Conservation (phyloP, 2,329 filamentous ascomycete genomes). For the Fusarium bulbicola region DNA sequence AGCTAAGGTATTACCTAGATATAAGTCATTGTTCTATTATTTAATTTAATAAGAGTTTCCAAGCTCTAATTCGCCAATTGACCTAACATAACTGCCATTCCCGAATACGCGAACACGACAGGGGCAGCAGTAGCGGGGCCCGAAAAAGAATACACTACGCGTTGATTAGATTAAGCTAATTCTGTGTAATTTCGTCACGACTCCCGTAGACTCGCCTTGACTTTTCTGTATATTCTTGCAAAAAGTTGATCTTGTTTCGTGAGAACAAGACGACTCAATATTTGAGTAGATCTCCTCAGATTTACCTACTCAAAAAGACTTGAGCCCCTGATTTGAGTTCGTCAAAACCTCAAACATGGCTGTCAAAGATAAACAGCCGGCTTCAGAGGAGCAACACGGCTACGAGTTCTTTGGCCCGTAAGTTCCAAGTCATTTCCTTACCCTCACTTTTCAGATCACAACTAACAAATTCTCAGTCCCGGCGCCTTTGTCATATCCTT, state of each 20-base stretch:
- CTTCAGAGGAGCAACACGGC: slow-evolving; percentile 51
- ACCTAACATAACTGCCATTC: not conserved
- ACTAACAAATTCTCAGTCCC: slow-evolving; percentile 59
- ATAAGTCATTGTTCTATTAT: no score
- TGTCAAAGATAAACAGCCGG: slow-evolving; percentile 39
- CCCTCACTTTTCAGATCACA: not conserved
- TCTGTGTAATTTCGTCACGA: slow-evolving; percentile 34
- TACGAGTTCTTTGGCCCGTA: slow-evolving; percentile 65
- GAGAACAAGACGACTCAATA: not conserved
- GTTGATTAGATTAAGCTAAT: slow-evolving; percentile 20
- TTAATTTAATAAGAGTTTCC: no score
- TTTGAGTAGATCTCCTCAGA: not conserved
- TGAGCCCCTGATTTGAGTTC: not conserved
- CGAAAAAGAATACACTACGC: slow-evolving; percentile 21
- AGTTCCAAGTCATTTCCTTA: slow-evolving; percentile 31
- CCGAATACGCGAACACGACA: slow-evolving; percentile 30
- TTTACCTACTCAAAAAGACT: not conserved
- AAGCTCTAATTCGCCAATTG: slow-evolving; percentile 18
- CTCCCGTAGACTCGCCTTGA: not conserved
- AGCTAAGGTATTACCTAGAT: no score
- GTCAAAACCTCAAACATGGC: slow-evolving; percentile 43
- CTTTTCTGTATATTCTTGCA: not conserved
- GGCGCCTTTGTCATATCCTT: slow-evolving; percentile 83
- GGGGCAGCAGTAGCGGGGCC: not conserved
- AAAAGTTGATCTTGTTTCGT: slow-evolving; percentile 11